Conservation (phyloP, 371 early-diverging fungal species). For the Aphelidium insulamus region DNA sequence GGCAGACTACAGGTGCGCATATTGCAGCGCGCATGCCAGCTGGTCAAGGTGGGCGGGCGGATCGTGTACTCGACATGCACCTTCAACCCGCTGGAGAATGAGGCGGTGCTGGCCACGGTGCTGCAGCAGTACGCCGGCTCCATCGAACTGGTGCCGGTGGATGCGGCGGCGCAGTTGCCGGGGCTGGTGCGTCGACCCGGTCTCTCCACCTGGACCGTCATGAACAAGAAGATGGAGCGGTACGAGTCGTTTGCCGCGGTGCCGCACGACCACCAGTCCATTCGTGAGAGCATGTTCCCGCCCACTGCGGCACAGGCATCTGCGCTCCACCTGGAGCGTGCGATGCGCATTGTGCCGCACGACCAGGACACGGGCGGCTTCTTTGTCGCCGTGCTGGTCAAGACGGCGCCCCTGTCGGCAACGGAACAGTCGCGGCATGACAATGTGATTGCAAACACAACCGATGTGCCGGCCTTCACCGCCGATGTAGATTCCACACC, state of each 20-base stretch:
- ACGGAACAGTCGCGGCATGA: conserved; percentile 17
- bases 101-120: conserved; percentile 79
- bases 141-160: conserved; percentile 43
- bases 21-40: conserved; percentile 62
- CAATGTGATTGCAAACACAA: conserved; percentile 4
- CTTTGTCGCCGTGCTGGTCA: conserved; percentile 94
- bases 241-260: conserved; percentile 32
- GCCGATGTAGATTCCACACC: neutral
- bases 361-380: conserved; percentile 97
- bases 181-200: conserved; percentile 58
- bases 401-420: conserved; percentile 35
- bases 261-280: conserved; percentile 17
- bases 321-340: conserved; percentile 48
- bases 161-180: conserved; percentile 51
- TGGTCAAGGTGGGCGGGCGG: conserved; percentile 77
- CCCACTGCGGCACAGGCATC: conserved; percentile 30
- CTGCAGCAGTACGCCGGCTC: conserved; percentile 27
- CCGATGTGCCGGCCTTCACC: conserved; percentile 2
- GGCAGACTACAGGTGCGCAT: conserved; percentile 60
- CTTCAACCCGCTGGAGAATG: conserved; percentile 93
- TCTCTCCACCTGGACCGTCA: conserved; percentile 66
- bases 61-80: conserved; percentile 98
- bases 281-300: conserved; percentile 40
- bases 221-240: conserved; percentile 27
- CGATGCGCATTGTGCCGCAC: conserved; percentile 87